Conservation (phyloP, 768 basidiomycete genomes). For the Phlegmacium glaucopus region DNA sequence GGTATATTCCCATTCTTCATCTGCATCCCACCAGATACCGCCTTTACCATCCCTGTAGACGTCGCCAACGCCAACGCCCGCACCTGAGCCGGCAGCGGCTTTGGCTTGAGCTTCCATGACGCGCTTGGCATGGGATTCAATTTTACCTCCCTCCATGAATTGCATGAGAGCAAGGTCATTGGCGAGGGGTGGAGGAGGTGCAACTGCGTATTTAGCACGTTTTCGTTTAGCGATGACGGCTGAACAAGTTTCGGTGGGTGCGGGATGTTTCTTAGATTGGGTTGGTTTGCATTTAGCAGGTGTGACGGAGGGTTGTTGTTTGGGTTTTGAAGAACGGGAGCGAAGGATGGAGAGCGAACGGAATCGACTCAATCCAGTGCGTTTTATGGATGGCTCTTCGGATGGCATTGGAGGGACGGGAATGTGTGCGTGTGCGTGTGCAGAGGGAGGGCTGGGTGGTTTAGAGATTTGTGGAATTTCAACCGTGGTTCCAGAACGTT, state of each 20-base stretch:
- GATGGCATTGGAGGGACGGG: constrained; percentile 19
- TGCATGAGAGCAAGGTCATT: constrained; percentile 71
- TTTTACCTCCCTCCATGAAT: constrained; percentile 59
- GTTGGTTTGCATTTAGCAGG: constrained; percentile 17
- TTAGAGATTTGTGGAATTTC: constrained; percentile 4
- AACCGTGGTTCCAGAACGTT: constrained; percentile 11
- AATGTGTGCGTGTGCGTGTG: constrained; percentile 15
- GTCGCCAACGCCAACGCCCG: constrained; percentile 37
- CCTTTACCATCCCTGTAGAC: constrained; percentile 61
- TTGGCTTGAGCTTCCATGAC: constrained; percentile 55
- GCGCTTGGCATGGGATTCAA: constrained; percentile 51
- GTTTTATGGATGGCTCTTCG: constrained; percentile 12
- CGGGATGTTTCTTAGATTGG: constrained; percentile 14
- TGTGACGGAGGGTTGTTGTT: constrained; percentile 20
- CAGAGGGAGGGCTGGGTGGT: constrained; percentile 14
- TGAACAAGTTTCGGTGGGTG: constrained; percentile 13
- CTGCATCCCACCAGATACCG: constrained; percentile 67
- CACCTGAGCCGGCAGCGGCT: constrained; percentile 28
- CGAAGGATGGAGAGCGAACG: constrained; percentile 48
- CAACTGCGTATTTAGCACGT: constrained; percentile 46
- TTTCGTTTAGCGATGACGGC: constrained; percentile 41
- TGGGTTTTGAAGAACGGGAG: constrained; percentile 34
- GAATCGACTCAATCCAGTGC: constrained; percentile 20
- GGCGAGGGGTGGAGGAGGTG: constrained; percentile 50
- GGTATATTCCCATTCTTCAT: constrained; percentile 67